Evolutionary conservation across 495 filamentous ascomycete species (phyloP).

Genomic region (Trichocladium antarcticum): DNA sequence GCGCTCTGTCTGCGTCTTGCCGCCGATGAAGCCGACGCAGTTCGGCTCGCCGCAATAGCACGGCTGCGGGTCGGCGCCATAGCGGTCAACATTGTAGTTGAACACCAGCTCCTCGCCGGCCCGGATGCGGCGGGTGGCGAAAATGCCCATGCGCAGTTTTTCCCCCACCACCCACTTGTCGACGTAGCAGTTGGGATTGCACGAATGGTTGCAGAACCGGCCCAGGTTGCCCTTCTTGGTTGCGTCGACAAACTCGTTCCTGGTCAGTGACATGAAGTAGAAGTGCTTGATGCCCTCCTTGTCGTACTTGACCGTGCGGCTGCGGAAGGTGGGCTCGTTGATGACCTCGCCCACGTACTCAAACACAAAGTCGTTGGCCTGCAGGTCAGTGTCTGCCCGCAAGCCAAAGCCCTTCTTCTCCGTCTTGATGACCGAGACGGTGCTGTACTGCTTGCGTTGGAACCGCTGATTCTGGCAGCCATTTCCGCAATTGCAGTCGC

Average conservation of each 20-base stretch:
- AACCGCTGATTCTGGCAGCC: slow-evolving; percentile 94
- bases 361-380: slow-evolving; percentile 81
- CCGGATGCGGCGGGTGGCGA: slow-evolving; percentile 75
- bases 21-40: slow-evolving; percentile 92
- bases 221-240: slow-evolving; percentile 95
- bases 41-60: slow-evolving; percentile 95
- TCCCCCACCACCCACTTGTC: slow-evolving; percentile 99
- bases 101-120: slow-evolving; percentile 96
- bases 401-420: slow-evolving; percentile 95
- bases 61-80: slow-evolving; percentile 89
- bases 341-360: slow-evolving; percentile 99
- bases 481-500: slow-evolving; percentile 73
- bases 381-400: slow-evolving; percentile 63
- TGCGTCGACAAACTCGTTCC: slow-evolving; percentile 93
- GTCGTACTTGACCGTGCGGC: slow-evolving; percentile 82
- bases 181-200: slow-evolving; percentile 97
- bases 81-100: slow-evolving; percentile 99
- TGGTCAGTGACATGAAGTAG: slow-evolving; percentile 98
- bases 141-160: slow-evolving; percentile 98
- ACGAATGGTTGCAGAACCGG: slow-evolving; percentile 97
- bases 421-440: slow-evolving; percentile 90
- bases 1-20: slow-evolving; percentile 92
- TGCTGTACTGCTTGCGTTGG: slow-evolving; percentile 77
- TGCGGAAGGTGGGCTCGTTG: slow-evolving; percentile 76
- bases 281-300: slow-evolving; percentile 97